A percentile compares a stretch with the other conserved stretches of the same genome.
phyloP scores from a whole-genome alignment of 768 basidiomycete species.

The Melanogaster broomeanus region DNA sequence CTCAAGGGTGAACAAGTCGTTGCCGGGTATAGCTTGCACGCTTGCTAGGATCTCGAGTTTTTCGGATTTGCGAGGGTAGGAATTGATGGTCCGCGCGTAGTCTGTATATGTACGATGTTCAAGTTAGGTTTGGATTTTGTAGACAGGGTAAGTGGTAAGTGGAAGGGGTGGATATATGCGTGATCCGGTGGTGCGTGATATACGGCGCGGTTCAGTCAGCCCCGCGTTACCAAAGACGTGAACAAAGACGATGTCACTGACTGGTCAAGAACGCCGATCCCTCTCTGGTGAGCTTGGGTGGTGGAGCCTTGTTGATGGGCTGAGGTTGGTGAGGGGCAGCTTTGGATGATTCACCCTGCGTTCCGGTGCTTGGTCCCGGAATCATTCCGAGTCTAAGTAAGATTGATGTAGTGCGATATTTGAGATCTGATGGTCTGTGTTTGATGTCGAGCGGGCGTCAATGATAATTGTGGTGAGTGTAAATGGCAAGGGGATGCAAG shows the following conservation, averaged over 20 bases:
- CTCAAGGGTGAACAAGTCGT: constrained; percentile 15
- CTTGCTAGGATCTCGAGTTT: constrained; percentile 13
- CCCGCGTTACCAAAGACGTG: background rate
- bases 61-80: constrained; percentile 12
- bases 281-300: background rate
- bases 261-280: background rate
- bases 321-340: background rate
- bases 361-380: background rate
- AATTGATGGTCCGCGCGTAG: constrained; percentile 13
- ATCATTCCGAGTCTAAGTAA: background rate
- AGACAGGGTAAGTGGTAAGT: too few relatives aligned
- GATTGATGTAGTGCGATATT: too few relatives aligned
- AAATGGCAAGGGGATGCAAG: too few relatives aligned
- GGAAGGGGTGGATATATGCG: too few relatives aligned
- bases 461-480: too few relatives aligned
- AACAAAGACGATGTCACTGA: background rate
- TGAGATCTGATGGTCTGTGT: too few relatives aligned
- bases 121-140: too few relatives aligned
- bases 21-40: constrained; percentile 23
- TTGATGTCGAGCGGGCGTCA: too few relatives aligned
- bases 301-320: too few relatives aligned
- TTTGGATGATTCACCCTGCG: background rate
- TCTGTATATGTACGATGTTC: constrained; percentile 10
- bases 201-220: background rate
- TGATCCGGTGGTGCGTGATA: too few relatives aligned